A percentile compares a stretch with the other conserved stretches of the same genome.
phyloP scores from a whole-genome alignment of 2,329 filamentous ascomycete genomes.

The Ploettnerulaceae sp. region DNA sequence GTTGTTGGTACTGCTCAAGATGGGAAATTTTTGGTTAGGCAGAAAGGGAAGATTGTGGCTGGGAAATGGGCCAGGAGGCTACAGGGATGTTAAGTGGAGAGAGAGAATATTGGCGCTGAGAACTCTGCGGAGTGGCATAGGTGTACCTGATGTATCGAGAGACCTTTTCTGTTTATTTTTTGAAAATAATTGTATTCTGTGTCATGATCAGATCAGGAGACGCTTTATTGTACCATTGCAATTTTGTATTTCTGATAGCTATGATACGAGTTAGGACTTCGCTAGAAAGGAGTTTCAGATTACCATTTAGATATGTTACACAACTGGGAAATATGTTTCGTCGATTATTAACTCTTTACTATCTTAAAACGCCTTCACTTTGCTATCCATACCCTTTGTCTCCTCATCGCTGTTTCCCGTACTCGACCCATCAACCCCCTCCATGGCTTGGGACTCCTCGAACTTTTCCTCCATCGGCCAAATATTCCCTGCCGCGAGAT shows the following conservation, averaged over 20 bases:
- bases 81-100: constrained; percentile 22
- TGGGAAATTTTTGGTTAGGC: constrained; percentile 23
- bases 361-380: constrained; percentile 3
- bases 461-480: constrained; percentile 24
- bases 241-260: too few relatives aligned
- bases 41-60: constrained; percentile 22
- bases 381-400: constrained; percentile 9
- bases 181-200: too few relatives aligned
- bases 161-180: too few relatives aligned
- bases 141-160: too few relatives aligned
- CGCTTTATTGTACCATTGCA: too few relatives aligned
- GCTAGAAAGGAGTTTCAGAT: too few relatives aligned
- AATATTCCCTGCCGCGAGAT: constrained; percentile 15
- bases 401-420: constrained; percentile 14
- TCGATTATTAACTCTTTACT: too few relatives aligned
- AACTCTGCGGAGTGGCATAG: background rate
- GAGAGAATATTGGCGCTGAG: constrained; percentile 18
- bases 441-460: constrained; percentile 15
- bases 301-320: too few relatives aligned
- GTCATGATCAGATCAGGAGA: too few relatives aligned
- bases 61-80: constrained; percentile 19
- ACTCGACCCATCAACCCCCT: constrained; percentile 13
- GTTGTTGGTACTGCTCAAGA: constrained; percentile 16
- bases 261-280: too few relatives aligned
- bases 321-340: too few relatives aligned